Conservation (phyloP, 2,329 filamentous ascomycete genomes). For the Exserohilum rostratum region DNA sequence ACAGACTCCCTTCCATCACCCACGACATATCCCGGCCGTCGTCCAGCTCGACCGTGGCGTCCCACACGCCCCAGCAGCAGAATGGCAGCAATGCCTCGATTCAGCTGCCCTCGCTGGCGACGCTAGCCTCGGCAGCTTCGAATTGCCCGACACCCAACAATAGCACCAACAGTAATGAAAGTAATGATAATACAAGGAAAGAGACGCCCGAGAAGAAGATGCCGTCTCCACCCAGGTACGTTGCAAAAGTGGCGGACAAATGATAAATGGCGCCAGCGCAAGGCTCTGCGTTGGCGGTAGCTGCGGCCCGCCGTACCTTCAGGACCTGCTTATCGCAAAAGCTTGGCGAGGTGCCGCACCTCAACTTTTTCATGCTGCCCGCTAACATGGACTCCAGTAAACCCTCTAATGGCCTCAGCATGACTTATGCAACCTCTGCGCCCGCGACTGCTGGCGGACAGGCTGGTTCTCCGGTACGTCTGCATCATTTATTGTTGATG, state of each 20-base stretch:
- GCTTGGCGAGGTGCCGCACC: constrained; percentile 37
- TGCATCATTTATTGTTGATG: constrained; percentile 12
- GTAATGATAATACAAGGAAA: constrained; percentile 29
- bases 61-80: constrained; percentile 48
- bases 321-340: constrained; percentile 34
- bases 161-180: constrained; percentile 28
- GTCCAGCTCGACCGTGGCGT: constrained; percentile 58
- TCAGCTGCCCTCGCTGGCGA: constrained; percentile 63
- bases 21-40: constrained; percentile 60
- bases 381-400: constrained; percentile 40
- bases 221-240: constrained; percentile 42
- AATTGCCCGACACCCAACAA: constrained; percentile 42
- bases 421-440: constrained; percentile 68
- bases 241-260: constrained; percentile 7
- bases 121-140: constrained; percentile 64
- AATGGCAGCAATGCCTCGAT: constrained; percentile 50
- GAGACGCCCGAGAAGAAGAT: constrained; percentile 35
- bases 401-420: constrained; percentile 57
- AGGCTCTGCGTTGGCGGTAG: constrained; percentile 18
- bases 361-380: constrained; percentile 37
- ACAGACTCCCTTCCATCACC: constrained; percentile 55
- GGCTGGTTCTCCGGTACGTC: constrained; percentile 64
- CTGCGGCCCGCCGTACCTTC: constrained; percentile 26
- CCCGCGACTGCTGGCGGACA: constrained; percentile 70
- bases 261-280: constrained; percentile 1